These are phyloP conservation scores for Bauhinia variegata DNA, from an alignment of 306 rosid genomes.

Conservation along the genomic window DNA sequence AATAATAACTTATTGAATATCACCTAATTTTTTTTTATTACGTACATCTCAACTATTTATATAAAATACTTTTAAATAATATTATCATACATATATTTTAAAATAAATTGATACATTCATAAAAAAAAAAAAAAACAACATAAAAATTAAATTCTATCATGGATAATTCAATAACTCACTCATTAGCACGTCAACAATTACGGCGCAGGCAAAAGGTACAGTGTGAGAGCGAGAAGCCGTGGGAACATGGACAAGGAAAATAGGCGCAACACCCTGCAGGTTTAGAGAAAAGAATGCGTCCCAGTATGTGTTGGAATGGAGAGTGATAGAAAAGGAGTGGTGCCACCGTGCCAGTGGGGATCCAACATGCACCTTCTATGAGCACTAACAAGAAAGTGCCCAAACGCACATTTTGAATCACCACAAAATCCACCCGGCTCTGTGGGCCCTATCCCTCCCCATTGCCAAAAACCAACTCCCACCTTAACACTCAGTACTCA, in stretches of 20 bases:
- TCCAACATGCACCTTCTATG: conserved; percentile 50
- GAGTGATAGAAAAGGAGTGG: conserved; percentile 53
- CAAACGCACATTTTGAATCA: conserved; percentile 44
- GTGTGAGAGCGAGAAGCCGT: not conserved
- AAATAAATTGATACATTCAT: too few relatives aligned
- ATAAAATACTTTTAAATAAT: too few relatives aligned
- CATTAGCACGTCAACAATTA: too few relatives aligned
- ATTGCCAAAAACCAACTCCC: conserved; percentile 50
- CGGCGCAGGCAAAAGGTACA: too few relatives aligned
- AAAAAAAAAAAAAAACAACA: too few relatives aligned
- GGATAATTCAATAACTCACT: too few relatives aligned
- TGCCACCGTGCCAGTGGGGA: conserved; percentile 32
- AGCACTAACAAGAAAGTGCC: conserved; percentile 59
- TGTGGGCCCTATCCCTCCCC: conserved; percentile 66
- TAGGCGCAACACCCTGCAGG: not conserved
- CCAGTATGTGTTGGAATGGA: conserved; percentile 31
- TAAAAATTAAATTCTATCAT: too few relatives aligned
- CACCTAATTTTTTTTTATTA: too few relatives aligned
- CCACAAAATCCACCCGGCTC: conserved; percentile 28
- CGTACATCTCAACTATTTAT: too few relatives aligned
- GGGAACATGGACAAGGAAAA: not conserved
- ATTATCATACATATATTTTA: too few relatives aligned
- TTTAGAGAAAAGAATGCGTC: not conserved
- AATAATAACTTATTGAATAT: too few relatives aligned
- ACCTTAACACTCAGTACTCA: conserved; percentile 40